Evolutionary conservation across 768 basidiomycete species (phyloP), one percentile per base, ranked within the genome.

Genomic region (Termitomyces sp.): DNA sequence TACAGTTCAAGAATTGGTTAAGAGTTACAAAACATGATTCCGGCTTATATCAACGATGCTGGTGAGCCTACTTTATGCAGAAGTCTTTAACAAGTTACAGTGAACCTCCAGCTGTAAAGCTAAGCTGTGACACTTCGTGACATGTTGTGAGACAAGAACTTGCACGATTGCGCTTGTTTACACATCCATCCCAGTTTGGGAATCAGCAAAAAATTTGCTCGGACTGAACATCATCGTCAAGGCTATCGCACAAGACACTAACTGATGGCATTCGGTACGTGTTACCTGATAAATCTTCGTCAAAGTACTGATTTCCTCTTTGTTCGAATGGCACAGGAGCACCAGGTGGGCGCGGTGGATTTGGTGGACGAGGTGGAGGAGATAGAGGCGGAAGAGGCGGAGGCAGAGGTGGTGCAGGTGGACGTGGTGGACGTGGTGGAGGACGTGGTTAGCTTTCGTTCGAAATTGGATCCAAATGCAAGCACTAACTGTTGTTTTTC

Each of bases 291-390:
- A 13, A 27, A 32, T 12, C 22, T 16, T 3, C 29, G 12, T 29
- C 3, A 0, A 20, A 29, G 5, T 53, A 48, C 24, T 52, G 24
- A 56, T 39, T 41, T 46, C 36, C 8, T 39, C 55, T 43, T 13
- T 36, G 41, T 41, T 8, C n/a, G 12, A 43, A 29, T 50, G 31
- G 32, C 22, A 26, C 50, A 79, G 78, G 78, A 65, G 76, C 73
- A 76, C 79, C 88, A 71, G 92, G 92, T 59, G 85, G 86, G 66
- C 86, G 91, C 60, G 90, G 90, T 34, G 86, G 86, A 63, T 87
- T 86, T 72, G 78, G 79, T 54, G 79, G 34, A 36, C 34, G 34
- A 36, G 34, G 34, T 50, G 73, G 76, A 60, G 67, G 71, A 57
- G 70, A 68, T 55, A 63, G 70, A 52, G 64, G 77, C 22, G 63